Conservation (phyloP, 1,139 yeast species). For the Taiozyma onychis region DNA sequence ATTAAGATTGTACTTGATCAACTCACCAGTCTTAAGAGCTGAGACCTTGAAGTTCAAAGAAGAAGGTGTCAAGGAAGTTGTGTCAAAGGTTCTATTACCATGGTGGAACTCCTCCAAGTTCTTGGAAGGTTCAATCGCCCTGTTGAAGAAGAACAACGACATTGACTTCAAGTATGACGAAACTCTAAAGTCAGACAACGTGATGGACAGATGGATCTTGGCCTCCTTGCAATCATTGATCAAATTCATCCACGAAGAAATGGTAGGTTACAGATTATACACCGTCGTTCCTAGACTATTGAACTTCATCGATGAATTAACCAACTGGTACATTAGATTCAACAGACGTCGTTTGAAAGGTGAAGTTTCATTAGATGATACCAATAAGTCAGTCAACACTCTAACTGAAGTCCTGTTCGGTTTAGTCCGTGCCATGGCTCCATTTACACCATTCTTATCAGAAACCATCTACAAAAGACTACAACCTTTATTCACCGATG, state of each 20-base stretch:
- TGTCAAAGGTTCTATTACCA: conserved; percentile 89
- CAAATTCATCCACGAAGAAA: conserved; percentile 80
- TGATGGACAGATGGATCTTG: conserved; percentile 96
- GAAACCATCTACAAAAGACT: conserved; percentile 84
- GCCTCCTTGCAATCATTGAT: conserved; percentile 92
- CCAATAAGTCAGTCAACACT: conserved; percentile 82
- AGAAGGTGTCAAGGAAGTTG: conserved; percentile 97
- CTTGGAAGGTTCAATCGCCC: conserved; percentile 89
- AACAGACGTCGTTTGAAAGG: conserved; percentile 98
- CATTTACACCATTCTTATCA: conserved; percentile 94
- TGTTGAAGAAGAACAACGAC: conserved; percentile 70
- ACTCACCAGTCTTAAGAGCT: conserved; percentile 95
- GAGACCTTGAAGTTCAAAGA: conserved; percentile 96
- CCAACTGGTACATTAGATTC: conserved; percentile 98
- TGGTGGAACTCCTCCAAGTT: conserved; percentile 98
- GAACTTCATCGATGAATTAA: conserved; percentile 84
- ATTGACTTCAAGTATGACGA: conserved; percentile 72
- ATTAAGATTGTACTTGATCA: conserved; percentile 87
- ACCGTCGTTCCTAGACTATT: conserved; percentile 94
- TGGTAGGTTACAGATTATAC: conserved; percentile 83
- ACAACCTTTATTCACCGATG: conserved; percentile 51
- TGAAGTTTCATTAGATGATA: conserved; percentile 77
- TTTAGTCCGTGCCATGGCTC: conserved; percentile 95
- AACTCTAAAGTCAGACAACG: conserved; percentile 61
- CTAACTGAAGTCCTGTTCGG: conserved; percentile 85